Evolutionary conservation across 164 flowering plant genomes (phyloP).

Genomic region (Houttuynia cordata): DNA sequence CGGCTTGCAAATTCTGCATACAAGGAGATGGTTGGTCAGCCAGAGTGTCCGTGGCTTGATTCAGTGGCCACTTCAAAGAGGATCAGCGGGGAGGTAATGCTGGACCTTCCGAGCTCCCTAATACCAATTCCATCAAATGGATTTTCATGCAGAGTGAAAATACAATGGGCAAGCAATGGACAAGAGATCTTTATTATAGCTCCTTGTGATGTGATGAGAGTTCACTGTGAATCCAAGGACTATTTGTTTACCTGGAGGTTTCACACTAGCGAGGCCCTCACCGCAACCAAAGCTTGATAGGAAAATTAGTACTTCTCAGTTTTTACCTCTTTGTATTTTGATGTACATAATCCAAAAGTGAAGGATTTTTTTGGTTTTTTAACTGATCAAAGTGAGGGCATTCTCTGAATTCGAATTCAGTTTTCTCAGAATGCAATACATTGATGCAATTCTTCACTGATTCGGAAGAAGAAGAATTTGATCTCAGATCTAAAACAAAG

Average conservation of each 20-base stretch:
- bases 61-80: constrained; percentile 42
- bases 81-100: constrained; percentile 65
- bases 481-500: neutral
- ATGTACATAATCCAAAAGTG: neutral
- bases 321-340: neutral
- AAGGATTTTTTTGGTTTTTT: neutral
- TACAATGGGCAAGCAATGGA: constrained; percentile 62
- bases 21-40: constrained; percentile 91
- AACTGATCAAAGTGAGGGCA: too few relatives aligned
- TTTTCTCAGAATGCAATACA: neutral
- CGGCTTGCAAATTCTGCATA: constrained; percentile 77
- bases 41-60: constrained; percentile 84
- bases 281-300: neutral
- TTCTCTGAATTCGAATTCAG: neutral
- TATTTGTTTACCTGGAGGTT: constrained; percentile 79
- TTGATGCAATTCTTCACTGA: neutral
- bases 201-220: constrained; percentile 48
- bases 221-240: constrained; percentile 54
- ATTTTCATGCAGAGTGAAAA: constrained; percentile 63
- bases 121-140: constrained; percentile 28
- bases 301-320: neutral
- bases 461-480: neutral
- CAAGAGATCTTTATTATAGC: constrained; percentile 32
- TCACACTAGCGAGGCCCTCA: constrained; percentile 19
- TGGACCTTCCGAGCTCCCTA: constrained; percentile 22